These are phyloP conservation scores for Zymoseptoria tritici DNA, from an alignment of 2,329 filamentous ascomycete species.

Conservation along the genomic window DNA sequence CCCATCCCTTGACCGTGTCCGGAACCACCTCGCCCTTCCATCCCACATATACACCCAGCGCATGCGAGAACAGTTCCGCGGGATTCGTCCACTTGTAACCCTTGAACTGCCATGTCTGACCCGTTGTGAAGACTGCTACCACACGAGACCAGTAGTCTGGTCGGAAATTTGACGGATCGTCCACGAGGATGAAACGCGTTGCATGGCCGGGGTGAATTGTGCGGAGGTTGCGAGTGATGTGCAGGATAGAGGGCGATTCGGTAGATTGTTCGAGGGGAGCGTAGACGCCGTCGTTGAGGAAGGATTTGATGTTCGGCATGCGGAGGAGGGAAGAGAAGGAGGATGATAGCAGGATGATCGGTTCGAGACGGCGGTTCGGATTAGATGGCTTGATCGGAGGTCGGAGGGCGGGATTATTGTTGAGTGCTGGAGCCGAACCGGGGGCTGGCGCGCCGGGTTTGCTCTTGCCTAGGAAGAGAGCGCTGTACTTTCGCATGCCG, in stretches of 20 bases:
- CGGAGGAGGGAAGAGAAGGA: constrained; percentile 91
- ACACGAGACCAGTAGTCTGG: constrained; percentile 96
- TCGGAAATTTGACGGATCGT: constrained; percentile 89
- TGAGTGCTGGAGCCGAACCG: constrained; percentile 35
- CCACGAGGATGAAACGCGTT: constrained; percentile 90
- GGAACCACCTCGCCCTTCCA: constrained; percentile 81
- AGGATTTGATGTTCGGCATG: constrained; percentile 91
- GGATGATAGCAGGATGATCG: constrained; percentile 93
- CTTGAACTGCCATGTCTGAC: constrained; percentile 98
- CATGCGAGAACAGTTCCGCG: constrained; percentile 80
- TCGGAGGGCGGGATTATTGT: constrained; percentile 30
- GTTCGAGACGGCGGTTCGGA: constrained; percentile 52
- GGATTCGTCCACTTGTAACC: constrained; percentile 93
- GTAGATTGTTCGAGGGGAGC: constrained; percentile 59
- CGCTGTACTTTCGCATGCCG: constrained; percentile 64
- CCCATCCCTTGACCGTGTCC: constrained; percentile 72
- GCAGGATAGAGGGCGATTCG: constrained; percentile 65
- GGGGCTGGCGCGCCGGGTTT: constrained; percentile 65
- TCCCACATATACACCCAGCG: constrained; percentile 79
- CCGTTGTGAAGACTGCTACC: constrained; percentile 94
- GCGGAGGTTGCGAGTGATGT: constrained; percentile 71
- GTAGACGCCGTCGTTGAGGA: constrained; percentile 80
- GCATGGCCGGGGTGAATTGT: constrained; percentile 61
- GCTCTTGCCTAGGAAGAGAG: constrained; percentile 25
- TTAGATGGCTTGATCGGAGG: constrained; percentile 30